These are phyloP conservation scores for Zygosaccharomyces lentus DNA, from an alignment of 805 yeast genomes.

Conservation along the genomic window DNA sequence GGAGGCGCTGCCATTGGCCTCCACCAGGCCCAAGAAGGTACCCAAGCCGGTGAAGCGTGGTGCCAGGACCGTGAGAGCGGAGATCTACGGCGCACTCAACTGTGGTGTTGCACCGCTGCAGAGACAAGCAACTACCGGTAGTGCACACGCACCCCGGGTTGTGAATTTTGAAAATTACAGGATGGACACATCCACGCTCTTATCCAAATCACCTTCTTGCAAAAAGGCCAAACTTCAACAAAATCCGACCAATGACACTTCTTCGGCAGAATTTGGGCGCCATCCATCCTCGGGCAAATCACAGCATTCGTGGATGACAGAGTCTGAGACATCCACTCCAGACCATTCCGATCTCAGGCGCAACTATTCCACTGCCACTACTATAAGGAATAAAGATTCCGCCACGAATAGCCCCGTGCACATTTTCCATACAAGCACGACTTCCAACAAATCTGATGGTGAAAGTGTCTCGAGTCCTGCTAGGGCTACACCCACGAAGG, in stretches of 20 bases:
- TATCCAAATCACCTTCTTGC: constrained; percentile 4
- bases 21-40: not conserved
- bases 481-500: constrained; percentile 3
- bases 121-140: not conserved
- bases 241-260: constrained; percentile 14
- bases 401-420: constrained; percentile 1
- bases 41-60: not conserved
- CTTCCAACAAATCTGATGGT: not conserved
- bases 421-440: not conserved
- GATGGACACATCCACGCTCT: constrained; percentile 10
- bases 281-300: not conserved
- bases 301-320: constrained; percentile 1
- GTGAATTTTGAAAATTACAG: constrained; percentile 20
- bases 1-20: not conserved
- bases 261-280: constrained; percentile 12
- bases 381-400: not conserved
- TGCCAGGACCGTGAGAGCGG: constrained; percentile 2
- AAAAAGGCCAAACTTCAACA: constrained; percentile 8
- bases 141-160: constrained; percentile 5
- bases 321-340: not conserved
- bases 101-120: constrained; percentile 2
- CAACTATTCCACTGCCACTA: constrained; percentile 1
- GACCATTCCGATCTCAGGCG: not conserved
- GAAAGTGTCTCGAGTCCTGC: not conserved
- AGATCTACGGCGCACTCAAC: constrained; percentile 4